Conservation (phyloP, 176 grass and related monocot species). For the Tuctoria greenei region DNA sequence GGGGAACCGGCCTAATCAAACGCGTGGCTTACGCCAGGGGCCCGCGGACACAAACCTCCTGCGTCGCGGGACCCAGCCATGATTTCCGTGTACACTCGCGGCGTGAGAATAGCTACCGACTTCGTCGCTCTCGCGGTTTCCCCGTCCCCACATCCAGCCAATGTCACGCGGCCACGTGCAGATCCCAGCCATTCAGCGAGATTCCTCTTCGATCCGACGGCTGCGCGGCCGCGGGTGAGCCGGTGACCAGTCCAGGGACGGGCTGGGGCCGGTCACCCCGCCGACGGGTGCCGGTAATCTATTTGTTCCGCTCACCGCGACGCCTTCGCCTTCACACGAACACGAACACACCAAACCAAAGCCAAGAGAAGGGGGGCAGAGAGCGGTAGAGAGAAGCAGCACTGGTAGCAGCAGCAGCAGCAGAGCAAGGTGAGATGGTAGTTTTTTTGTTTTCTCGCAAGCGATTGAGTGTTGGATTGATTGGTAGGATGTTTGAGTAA, state of each 20-base stretch:
- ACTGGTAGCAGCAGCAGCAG: background rate
- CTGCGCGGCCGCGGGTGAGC: background rate
- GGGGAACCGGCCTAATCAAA: background rate
- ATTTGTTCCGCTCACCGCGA: slow-evolving; percentile 29
- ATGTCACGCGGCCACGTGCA: background rate
- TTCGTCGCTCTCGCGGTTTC: background rate
- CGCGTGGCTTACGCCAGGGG: background rate
- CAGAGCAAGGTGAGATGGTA: slow-evolving; percentile 15
- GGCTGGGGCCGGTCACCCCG: slow-evolving; percentile 40
- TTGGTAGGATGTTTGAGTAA: background rate
- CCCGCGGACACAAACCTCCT: background rate
- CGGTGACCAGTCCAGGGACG: background rate
- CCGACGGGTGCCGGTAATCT: slow-evolving; percentile 19
- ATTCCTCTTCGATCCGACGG: slow-evolving; percentile 22
- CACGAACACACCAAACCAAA: background rate
- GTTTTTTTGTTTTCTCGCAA: background rate
- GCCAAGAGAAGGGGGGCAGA: background rate
- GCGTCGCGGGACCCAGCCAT: background rate
- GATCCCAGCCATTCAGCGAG: background rate
- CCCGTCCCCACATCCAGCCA: slow-evolving; percentile 25
- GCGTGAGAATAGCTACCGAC: slow-evolving; percentile 35
- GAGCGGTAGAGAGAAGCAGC: background rate
- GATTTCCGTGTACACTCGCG: background rate
- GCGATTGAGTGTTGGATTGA: background rate
- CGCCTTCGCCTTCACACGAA: background rate